Base-by-base conservation (phyloP, 1,284 basidiomycete species). In the Tilletia walkeri region DNA sequence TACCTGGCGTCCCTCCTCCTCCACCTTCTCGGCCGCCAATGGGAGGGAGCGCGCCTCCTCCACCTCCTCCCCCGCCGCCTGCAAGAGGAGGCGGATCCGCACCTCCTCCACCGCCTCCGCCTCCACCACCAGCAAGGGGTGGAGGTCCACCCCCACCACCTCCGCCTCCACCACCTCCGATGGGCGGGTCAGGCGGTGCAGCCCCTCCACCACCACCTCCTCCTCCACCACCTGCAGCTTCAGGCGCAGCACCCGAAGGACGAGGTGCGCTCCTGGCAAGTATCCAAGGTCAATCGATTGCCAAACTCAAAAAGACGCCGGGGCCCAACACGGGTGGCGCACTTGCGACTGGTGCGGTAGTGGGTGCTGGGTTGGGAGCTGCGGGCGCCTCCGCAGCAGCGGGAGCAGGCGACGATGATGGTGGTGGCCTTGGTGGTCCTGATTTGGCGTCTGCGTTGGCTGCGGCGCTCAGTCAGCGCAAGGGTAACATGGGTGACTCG, bases 401-500 rank as follows among this genome's bases (percentile, higher is more conserved):
- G 50, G 68, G 61, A 14, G 65, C 59, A 4, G 66, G 47, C 3
- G 67, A 65, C 16, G 69, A 73, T 72, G 73, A 70, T 38, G 82
- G 73, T 41, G 84, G 81, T 12, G 86, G 85, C 20, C 86, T 86
- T 4, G 59, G 36, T 9, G 59, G 59, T 12, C 59, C 59, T 39
- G 88, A 90, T 80, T 81, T 91, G 50, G 90, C 90, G 0, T 87
- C 87, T 59, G 89, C 89, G 45, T 84, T 91, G 61, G 90, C 90
- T 4, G 88, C 88, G 14, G 90, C 90, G 5, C 84, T 91, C 69
- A 87, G 86, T 69, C 89, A 91, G 80, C 86, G 94, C 77, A 97
- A 94, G 84, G 93, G 92, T 84, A 91, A 93, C 80, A 87, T 97
- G 83, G 94, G 92, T 4, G 93, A 94, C 76, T 92, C 85, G 76